phyloP scores from a whole-genome alignment of 2,329 filamentous ascomycete species.

The Fusarium secorum region DNA sequence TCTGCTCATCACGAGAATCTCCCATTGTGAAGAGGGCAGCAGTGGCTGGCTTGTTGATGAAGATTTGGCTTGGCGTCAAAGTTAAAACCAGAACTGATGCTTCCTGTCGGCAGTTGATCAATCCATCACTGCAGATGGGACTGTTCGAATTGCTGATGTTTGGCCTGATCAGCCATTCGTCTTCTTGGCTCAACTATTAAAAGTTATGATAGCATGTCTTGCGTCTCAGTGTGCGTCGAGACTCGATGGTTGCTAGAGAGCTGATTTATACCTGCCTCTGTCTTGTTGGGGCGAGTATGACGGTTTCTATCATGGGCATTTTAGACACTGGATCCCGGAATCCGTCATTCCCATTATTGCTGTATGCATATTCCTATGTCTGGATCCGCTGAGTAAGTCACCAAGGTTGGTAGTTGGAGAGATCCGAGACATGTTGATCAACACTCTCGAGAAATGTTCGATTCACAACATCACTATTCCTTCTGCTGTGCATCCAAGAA shows the following conservation, averaged over 20 bases:
- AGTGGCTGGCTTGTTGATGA: slow-evolving; percentile 3
- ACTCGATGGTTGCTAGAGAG: background rate
- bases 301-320: slow-evolving; percentile 7
- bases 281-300: background rate
- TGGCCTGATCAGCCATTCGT: background rate
- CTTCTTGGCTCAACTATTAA: background rate
- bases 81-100: background rate
- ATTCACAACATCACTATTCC: background rate
- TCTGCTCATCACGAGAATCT: background rate
- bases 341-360: slow-evolving; percentile 5
- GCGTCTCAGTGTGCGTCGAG: background rate
- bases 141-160: background rate
- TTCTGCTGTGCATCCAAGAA: background rate
- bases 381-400: background rate
- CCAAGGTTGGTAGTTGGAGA: background rate
- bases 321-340: background rate
- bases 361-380: background rate
- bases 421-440: background rate
- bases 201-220: background rate
- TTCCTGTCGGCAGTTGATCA: slow-evolving; percentile 16
- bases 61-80: slow-evolving; percentile 12
- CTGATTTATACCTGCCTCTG: background rate
- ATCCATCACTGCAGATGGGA: background rate
- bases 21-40: background rate
- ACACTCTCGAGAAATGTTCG: background rate